Evolutionary conservation across 768 basidiomycete genomes (phyloP).

Genomic region (Mycena olivaceomarginata): DNA sequence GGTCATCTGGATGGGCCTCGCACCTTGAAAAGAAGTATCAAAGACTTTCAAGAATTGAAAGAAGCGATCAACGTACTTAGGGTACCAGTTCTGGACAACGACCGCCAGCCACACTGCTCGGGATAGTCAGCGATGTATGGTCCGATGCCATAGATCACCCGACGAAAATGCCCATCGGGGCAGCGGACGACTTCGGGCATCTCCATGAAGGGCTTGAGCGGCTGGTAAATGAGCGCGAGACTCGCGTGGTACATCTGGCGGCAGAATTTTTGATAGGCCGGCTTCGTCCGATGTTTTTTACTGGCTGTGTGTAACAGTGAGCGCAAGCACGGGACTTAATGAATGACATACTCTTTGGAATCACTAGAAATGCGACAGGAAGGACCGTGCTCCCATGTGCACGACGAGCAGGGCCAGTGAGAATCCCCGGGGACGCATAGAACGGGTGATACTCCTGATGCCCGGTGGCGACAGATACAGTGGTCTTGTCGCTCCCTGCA

Average conservation of each 20-base stretch:
- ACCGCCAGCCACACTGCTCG: slow-evolving; percentile 50
- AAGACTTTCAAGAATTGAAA: not conserved
- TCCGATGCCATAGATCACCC: slow-evolving; percentile 50
- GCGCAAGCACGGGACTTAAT: not conserved
- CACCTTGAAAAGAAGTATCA: not conserved
- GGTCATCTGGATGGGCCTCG: slow-evolving; percentile 14
- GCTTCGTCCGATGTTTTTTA: slow-evolving; percentile 13
- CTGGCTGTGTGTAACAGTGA: not conserved
- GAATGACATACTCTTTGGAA: slow-evolving; percentile 7
- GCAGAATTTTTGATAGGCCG: slow-evolving; percentile 39
- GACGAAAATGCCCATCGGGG: slow-evolving; percentile 51
- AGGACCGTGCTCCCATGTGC: not conserved
- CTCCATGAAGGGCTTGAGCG: slow-evolving; percentile 47
- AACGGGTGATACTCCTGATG: slow-evolving; percentile 13
- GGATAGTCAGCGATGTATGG: slow-evolving; percentile 56
- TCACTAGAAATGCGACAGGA: not conserved
- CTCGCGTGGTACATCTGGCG: slow-evolving; percentile 42
- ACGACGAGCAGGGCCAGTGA: not conserved
- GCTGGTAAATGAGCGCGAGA: slow-evolving; percentile 42
- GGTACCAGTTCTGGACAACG: slow-evolving; percentile 52
- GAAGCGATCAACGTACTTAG: slow-evolving; percentile 26
- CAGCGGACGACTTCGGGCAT: slow-evolving; percentile 46
- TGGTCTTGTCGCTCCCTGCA: not conserved
- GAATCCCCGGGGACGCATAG: not conserved
- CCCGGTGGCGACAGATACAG: not conserved